These are phyloP conservation scores for Russula emetica DNA, from an alignment of 768 basidiomycete species.

Conservation along the genomic window DNA sequence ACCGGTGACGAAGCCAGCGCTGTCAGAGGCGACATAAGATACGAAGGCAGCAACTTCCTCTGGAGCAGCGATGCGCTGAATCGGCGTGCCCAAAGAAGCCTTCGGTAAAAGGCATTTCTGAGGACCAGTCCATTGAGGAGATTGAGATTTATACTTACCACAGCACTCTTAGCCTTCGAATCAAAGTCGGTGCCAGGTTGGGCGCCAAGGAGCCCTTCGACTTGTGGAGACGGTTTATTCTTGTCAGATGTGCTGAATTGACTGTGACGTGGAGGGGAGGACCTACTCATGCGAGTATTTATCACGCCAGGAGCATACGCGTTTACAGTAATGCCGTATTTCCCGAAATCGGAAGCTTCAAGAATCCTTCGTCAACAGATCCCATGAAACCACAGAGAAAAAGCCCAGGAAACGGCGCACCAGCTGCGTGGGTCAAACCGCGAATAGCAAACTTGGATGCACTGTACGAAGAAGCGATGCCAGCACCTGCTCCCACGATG, in stretches of 20 bases:
- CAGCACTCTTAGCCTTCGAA: background rate
- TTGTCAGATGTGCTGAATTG: background rate
- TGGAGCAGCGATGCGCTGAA: constrained; percentile 12
- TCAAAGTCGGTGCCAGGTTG: background rate
- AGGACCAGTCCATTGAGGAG: background rate
- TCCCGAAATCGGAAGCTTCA: constrained; percentile 27
- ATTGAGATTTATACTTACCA: background rate
- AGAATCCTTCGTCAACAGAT: background rate
- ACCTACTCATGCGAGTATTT: constrained; percentile 28
- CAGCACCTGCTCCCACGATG: background rate
- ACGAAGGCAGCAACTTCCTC: constrained; percentile 28
- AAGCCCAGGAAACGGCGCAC: background rate
- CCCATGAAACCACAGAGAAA: too few species aligned
- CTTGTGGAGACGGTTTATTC: background rate
- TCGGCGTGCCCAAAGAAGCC: background rate
- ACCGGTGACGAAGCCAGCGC: constrained; percentile 28
- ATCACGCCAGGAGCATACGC: constrained; percentile 29
- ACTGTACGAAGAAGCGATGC: constrained; percentile 10
- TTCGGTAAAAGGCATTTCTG: background rate
- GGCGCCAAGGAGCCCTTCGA: background rate
- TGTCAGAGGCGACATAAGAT: constrained; percentile 26
- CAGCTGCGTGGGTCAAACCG: constrained; percentile 29
- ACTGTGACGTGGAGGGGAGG: background rate
- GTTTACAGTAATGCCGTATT: constrained; percentile 29
- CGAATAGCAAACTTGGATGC: constrained; percentile 30